phyloP scores from a whole-genome alignment of 2,329 filamentous ascomycete species.

The Epichloe baconii region DNA sequence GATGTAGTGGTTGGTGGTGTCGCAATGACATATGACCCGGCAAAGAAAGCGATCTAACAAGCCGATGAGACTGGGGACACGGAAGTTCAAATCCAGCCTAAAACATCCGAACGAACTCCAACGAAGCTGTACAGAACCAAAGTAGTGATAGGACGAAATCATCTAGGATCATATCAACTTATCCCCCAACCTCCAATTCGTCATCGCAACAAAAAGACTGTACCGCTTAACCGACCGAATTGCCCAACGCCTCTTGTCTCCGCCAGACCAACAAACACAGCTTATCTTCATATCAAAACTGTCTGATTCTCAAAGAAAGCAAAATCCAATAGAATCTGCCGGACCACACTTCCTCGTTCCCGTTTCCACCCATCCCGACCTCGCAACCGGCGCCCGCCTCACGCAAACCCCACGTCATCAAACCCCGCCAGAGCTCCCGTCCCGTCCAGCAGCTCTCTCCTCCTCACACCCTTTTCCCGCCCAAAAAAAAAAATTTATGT shows the following conservation, averaged over 20 bases:
- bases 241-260: too few relatives aligned
- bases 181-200: background rate
- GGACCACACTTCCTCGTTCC: background rate
- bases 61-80: background rate
- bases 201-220: background rate
- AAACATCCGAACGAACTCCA: background rate
- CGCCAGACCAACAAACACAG: too few relatives aligned
- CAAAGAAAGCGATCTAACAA: background rate
- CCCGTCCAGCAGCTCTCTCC: background rate
- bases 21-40: background rate
- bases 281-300: too few relatives aligned
- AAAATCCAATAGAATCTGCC: too few relatives aligned
- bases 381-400: too few relatives aligned
- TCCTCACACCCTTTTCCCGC: too few relatives aligned
- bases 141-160: background rate
- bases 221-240: background rate
- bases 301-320: too few relatives aligned
- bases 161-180: too few relatives aligned
- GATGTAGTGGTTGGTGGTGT: background rate
- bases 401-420: slow-evolving; percentile 13
- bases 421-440: slow-evolving; percentile 12
- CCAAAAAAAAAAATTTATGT: too few relatives aligned
- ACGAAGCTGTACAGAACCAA: background rate
- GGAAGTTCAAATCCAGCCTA: background rate
- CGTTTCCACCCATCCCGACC: background rate